Evolutionary conservation across 345 rosid genomes (phyloP).

Genomic region (Limnanthes douglasii): DNA sequence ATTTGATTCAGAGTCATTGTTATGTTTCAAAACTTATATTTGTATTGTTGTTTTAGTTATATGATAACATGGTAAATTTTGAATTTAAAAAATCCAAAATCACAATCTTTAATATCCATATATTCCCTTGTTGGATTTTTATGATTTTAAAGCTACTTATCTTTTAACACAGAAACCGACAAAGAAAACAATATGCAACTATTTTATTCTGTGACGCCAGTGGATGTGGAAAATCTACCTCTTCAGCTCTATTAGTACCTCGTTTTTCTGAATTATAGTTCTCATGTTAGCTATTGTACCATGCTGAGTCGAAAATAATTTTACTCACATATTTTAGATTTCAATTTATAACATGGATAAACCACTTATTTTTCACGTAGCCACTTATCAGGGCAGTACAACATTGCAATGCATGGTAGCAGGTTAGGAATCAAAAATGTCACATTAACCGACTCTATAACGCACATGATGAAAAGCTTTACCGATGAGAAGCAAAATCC

Average conservation of each 20-base stretch:
- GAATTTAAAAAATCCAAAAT: not conserved
- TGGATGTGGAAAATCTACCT: conserved; percentile 99
- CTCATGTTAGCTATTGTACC: conserved; percentile 1
- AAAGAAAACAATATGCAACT: conserved; percentile 93
- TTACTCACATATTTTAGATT: too few relatives aligned
- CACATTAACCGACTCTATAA: conserved; percentile 83
- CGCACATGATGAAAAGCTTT: conserved; percentile 99
- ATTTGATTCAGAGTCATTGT: not conserved
- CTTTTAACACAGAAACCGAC: conserved; percentile 66
- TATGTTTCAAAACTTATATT: too few relatives aligned
- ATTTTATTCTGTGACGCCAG: conserved; percentile 96
- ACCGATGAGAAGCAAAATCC: conserved; percentile 87
- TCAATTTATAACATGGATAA: too few relatives aligned
- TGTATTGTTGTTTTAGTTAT: too few relatives aligned
- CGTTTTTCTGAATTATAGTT: conserved; percentile 7
- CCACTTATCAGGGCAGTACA: not conserved
- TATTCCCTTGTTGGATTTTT: not conserved
- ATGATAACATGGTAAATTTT: too few relatives aligned
- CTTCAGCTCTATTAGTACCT: conserved; percentile 93
- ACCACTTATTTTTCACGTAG: not conserved
- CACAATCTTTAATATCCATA: not conserved
- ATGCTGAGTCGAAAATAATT: not conserved
- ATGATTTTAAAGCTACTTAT: not conserved
- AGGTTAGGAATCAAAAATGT: conserved; percentile 92
- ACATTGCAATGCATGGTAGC: conserved; percentile 24